Base-by-base conservation (phyloP, 192 early-diverging fungal species). In the Coemansia sp. region DNA sequence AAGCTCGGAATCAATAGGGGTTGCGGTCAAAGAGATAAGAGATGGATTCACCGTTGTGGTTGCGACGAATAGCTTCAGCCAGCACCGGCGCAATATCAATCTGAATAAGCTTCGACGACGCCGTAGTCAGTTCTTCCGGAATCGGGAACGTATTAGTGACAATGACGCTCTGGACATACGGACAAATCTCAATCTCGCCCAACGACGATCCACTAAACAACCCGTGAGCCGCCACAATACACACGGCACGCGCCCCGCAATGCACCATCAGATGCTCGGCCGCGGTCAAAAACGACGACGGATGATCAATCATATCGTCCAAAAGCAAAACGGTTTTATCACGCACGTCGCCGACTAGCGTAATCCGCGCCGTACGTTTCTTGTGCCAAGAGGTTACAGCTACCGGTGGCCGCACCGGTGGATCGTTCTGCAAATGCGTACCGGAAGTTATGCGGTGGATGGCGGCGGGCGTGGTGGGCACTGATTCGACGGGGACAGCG, bases 301-400 rank as follows among this genome's bases (percentile, higher is more conserved):
- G 88, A 22, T 86, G 86, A 69, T 99, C 96, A 67, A 97, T 94
- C 77, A 95, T 93, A 72, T 99, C 96, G 85, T 99, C 96, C 87
- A 96, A 89, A 66, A 99, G 86, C 69, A 99, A 91, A 62, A 89
- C 92, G 31, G 90, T 85, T 68, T 90, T 91, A 58, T 86, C 88
- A 58, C 86, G 83, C 61, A 97, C 96, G 72, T 98, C 90, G 50
- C 96, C 97, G 7, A 98, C 95, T 17, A 99, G 88, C 33, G 91
- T 89, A 84, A 95, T 91, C 18, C 85, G 78, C 17, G 88, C 81
- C 16, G 70, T 75, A 66, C 76, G 75, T 72, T 83, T 83, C 72
- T 83, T 83, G 60, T 75, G 80, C 80, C 80, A 83, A 50, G 79
- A 82, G 48, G 79, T 82, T 68, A 82, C 79, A 2, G 79, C 68